Evolutionary conservation across 768 basidiomycete genomes (phyloP), one percentile per base, ranked within the genome.

Genomic region (Leccinum arenicola): DNA sequence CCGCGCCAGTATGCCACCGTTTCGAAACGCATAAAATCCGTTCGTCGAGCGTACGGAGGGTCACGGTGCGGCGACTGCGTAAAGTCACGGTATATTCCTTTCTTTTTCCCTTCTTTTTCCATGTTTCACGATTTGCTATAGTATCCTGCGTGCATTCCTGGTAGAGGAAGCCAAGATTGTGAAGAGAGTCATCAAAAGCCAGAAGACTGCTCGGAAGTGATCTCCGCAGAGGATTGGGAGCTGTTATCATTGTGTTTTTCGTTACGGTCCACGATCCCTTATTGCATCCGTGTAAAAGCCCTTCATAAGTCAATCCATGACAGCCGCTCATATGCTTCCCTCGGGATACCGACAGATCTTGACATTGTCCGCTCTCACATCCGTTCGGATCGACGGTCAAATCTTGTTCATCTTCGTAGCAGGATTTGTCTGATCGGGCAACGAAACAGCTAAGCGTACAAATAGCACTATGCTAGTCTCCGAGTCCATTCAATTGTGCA

Each of bases 121-220:
- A 25, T n/a, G 6, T 57, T 31, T 60, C 17, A 54, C 21, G 11
- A 21, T 40, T n/a, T 40, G 43, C 6, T 23, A 7, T 63, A 98
- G 97, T 63, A 95, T 99, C 68, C 89, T 98, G 68, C 92, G 97
- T 60, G 95, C 97, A 63, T 99, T 99, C 88, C 79, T 99, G 61
- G 92, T 99, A 43, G 97, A 98, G 83, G 97, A 99, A 82, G 97
- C 97, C 49, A 98, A 98, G 83, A 98, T 99, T 69, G 97, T 99
- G 73, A 99, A 99, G 88, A 89, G 86, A 79, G 96, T 98, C 68
- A 95, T 98, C 84, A 97, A 97, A 83, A 45, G 89, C 72, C 93
- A 84, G 75, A 73, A 68, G 61, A 66, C 69, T 33, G 10, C 50
- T 29, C 70, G 61, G 27, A 73, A 73, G 65, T 73, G 61, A 70